A percentile compares a stretch with the other conserved stretches of the same genome.
Evolutionary conservation across 805 yeast genomes (phyloP).

Genomic region (Ogataea sp.): DNA sequence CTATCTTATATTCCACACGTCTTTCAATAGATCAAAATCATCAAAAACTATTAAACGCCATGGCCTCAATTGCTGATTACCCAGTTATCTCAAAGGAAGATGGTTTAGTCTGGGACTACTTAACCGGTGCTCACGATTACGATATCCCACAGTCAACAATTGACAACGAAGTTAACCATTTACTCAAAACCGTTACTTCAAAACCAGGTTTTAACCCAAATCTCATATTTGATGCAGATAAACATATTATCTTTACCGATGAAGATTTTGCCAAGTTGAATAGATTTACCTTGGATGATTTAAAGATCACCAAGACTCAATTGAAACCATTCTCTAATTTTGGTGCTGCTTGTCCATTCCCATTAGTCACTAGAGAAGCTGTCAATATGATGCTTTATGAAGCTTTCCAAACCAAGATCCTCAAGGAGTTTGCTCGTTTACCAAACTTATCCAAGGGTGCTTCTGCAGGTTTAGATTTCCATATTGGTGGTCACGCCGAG

Average conservation of each 20-base stretch:
- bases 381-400: constrained; percentile 48
- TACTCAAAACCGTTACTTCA: constrained; percentile 12
- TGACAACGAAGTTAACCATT: constrained; percentile 14
- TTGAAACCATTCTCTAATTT: constrained; percentile 25
- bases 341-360: constrained; percentile 49
- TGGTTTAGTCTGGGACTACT: constrained; percentile 7
- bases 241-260: constrained; percentile 30
- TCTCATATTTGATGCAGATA: constrained; percentile 28
- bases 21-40: too few relatives aligned
- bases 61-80: constrained; percentile 1
- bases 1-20: too few relatives aligned
- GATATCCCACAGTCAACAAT: constrained; percentile 20
- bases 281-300: constrained; percentile 28
- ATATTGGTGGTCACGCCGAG: constrained; percentile 41
- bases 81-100: constrained; percentile 11
- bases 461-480: constrained; percentile 28
- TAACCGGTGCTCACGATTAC: constrained; percentile 15
- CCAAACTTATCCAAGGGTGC: constrained; percentile 16
- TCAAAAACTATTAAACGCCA: neutral
- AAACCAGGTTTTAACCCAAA: constrained; percentile 18
- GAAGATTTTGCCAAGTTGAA: constrained; percentile 29
- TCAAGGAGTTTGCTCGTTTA: constrained; percentile 35
- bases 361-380: constrained; percentile 50
- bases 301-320: constrained; percentile 29
- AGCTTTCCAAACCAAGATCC: constrained; percentile 33